These are phyloP conservation scores for Onygenales sp. DNA, from an alignment of 2,329 filamentous ascomycete genomes.

Conservation along the genomic window DNA sequence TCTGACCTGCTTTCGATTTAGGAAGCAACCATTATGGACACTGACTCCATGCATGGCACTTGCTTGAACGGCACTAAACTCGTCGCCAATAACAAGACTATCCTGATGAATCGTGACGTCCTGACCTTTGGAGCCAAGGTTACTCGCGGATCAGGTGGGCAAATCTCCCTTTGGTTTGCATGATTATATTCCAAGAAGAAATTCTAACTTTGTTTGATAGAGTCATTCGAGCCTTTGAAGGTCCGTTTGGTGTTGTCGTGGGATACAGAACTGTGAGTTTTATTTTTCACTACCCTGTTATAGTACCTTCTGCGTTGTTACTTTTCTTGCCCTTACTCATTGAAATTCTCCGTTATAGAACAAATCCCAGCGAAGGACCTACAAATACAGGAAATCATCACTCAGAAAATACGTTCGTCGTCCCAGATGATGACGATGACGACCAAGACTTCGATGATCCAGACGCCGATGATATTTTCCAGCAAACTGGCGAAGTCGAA, in stretches of 20 bases:
- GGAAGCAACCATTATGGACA: constrained; percentile 43
- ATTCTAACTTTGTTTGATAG: constrained; percentile 9
- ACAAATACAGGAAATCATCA: constrained; percentile 2
- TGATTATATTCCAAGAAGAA: not conserved
- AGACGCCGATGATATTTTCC: not conserved
- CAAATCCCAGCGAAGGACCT: not conserved
- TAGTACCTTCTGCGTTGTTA: not conserved
- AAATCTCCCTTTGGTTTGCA: not conserved
- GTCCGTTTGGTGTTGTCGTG: constrained; percentile 23
- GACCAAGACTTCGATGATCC: constrained; percentile 6
- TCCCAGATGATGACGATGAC: constrained; percentile 30
- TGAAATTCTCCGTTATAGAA: not conserved
- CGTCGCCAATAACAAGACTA: constrained; percentile 25
- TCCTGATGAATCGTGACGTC: constrained; percentile 28
- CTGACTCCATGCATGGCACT: constrained; percentile 54
- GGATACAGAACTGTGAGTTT: constrained; percentile 15
- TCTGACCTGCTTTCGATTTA: constrained; percentile 7
- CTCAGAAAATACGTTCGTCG: constrained; percentile 30
- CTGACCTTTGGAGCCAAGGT: constrained; percentile 42
- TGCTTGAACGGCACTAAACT: constrained; percentile 42
- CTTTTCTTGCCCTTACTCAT: constrained; percentile 5
- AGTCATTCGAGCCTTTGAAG: constrained; percentile 24
- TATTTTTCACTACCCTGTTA: not conserved
- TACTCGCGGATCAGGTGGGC: constrained; percentile 36
- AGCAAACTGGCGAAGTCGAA: not conserved